A percentile compares a stretch with the other conserved stretches of the same genome.
Evolutionary conservation across 2,329 filamentous ascomycete species (phyloP).

Genomic region (Colletotrichum lupini): DNA sequence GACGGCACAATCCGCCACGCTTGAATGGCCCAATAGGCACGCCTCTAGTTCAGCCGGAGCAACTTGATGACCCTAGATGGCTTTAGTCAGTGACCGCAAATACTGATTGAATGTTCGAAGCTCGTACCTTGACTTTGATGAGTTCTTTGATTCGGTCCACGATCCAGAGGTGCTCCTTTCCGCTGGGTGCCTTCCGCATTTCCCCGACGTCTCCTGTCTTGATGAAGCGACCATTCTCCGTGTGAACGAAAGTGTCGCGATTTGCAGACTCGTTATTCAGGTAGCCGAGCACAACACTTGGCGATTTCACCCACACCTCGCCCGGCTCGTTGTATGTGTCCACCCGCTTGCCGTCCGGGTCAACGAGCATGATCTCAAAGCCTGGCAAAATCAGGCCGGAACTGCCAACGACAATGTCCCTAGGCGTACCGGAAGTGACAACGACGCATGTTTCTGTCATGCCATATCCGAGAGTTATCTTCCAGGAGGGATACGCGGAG

Average conservation of each 20-base stretch:
- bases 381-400: background rate
- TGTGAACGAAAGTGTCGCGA: background rate
- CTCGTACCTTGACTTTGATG: slow-evolving; percentile 74
- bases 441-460: background rate
- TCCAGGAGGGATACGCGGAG: background rate
- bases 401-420: background rate
- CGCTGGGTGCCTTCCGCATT: slow-evolving; percentile 67
- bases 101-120: background rate
- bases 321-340: slow-evolving; percentile 6
- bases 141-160: slow-evolving; percentile 79
- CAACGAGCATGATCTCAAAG: background rate
- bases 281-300: slow-evolving; percentile 26
- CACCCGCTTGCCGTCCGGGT: background rate
- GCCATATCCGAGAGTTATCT: background rate
- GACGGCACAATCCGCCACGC: slow-evolving; percentile 79
- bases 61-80: slow-evolving; percentile 72
- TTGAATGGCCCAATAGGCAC: slow-evolving; percentile 75
- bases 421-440: background rate
- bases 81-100: background rate
- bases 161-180: slow-evolving; percentile 84
- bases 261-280: slow-evolving; percentile 17
- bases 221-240: slow-evolving; percentile 71
- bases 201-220: slow-evolving; percentile 85
- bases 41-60: slow-evolving; percentile 83
- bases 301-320: slow-evolving; percentile 20